These are phyloP conservation scores for Neurospora crassa DNA, from an alignment of 2,329 filamentous ascomycete species.

Conservation along the genomic window DNA sequence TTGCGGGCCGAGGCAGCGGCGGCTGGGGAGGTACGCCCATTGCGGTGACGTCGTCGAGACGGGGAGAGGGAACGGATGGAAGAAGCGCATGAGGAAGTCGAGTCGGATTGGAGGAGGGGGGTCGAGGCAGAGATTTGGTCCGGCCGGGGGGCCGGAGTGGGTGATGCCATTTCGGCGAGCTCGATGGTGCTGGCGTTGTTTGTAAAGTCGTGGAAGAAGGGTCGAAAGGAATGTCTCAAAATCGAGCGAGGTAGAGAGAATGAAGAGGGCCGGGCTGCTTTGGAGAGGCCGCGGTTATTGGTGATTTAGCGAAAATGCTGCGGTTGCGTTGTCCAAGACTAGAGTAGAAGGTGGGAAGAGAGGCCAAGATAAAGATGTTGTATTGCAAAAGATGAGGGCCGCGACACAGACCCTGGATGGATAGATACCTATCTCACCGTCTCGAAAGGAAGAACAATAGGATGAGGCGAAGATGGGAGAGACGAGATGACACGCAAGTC, in stretches of 20 bases:
- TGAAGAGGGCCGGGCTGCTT: not conserved
- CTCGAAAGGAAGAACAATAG: not conserved
- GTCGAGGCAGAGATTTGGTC: not conserved
- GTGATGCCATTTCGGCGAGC: not conserved
- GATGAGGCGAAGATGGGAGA: not conserved
- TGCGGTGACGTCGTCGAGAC: constrained; percentile 1
- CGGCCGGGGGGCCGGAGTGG: not conserved
- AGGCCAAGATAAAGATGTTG: not conserved
- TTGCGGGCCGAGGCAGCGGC: constrained; percentile 26
- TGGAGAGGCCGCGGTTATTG: not conserved
- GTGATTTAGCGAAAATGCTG: not conserved
- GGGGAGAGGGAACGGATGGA: constrained; percentile 15
- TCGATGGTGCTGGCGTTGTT: not conserved
- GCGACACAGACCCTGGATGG: not conserved
- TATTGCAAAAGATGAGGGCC: not conserved
- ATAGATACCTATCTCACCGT: not conserved
- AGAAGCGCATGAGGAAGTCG: constrained; percentile 13
- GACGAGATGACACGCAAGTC: not conserved
- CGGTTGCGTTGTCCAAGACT: not conserved
- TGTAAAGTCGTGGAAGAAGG: not conserved
- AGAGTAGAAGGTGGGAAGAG: not conserved
- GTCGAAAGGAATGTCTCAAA: not conserved
- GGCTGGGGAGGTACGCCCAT: not conserved
- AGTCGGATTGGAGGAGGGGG: constrained; percentile 1
- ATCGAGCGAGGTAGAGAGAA: not conserved